A percentile compares a stretch with the other conserved stretches of the same genome.
These are phyloP conservation scores for Penicillium sp. DNA, from an alignment of 2,329 filamentous ascomycete species.

Conservation along the genomic window DNA sequence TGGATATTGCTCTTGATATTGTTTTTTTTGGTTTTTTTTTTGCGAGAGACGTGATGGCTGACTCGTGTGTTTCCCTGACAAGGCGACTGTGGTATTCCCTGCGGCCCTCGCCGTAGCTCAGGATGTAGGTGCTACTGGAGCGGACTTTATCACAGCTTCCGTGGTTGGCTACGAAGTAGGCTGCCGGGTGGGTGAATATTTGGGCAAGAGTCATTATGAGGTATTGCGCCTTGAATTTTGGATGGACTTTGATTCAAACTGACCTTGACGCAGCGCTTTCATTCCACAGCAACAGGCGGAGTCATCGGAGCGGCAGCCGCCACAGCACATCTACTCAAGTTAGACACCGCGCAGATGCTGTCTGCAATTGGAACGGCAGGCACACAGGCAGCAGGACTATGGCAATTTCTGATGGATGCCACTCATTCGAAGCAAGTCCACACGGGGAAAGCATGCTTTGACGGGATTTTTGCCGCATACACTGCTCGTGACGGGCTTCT, in stretches of 20 bases:
- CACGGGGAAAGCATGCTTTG: constrained; percentile 28
- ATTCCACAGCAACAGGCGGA: constrained; percentile 24
- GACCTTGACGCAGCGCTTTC: constrained; percentile 18
- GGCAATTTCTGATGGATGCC: constrained; percentile 29
- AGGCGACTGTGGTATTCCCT: constrained; percentile 29
- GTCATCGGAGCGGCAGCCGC: constrained; percentile 27
- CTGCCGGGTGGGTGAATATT: constrained; percentile 25
- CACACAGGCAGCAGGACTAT: constrained; percentile 29
- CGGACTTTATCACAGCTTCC: constrained; percentile 28
- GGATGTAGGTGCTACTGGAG: constrained; percentile 22
- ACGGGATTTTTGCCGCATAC: constrained; percentile 29
- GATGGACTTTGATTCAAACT: background rate
- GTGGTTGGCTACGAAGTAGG: constrained; percentile 29
- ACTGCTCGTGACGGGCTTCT: constrained; percentile 23
- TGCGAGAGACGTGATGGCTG: too few relatives aligned
- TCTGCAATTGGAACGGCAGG: constrained; percentile 29
- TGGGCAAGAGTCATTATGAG: constrained; percentile 29
- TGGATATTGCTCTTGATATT: too few relatives aligned
- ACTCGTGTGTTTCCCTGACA: background rate
- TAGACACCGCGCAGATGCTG: constrained; percentile 18
- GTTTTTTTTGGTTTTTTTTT: too few relatives aligned
- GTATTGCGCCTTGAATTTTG: constrained; percentile 8
- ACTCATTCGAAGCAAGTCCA: constrained; percentile 30
- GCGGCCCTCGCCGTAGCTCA: constrained; percentile 27
- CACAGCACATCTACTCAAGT: constrained; percentile 20